Evolutionary conservation across 169 alveolate species (phyloP).

Genomic region (Theileria equi): DNA sequence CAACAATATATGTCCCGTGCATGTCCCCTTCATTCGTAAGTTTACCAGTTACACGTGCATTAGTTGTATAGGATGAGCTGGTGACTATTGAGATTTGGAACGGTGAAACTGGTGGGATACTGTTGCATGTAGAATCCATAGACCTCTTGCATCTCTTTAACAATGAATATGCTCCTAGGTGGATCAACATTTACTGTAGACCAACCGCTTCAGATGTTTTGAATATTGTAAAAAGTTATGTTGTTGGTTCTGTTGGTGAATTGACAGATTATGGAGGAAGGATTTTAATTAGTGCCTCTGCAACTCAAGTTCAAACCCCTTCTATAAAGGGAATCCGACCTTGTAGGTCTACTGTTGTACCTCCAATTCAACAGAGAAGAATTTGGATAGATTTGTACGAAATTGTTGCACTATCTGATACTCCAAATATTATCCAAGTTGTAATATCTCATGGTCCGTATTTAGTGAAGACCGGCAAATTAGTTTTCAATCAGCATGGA

Average conservation of each 20-base stretch:
- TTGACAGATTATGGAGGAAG: slow-evolving; percentile 65
- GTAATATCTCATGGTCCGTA: slow-evolving; percentile 70
- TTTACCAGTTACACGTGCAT: not conserved
- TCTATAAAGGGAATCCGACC: slow-evolving; percentile 52
- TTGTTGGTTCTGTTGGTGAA: slow-evolving; percentile 39
- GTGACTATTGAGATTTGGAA: slow-evolving; percentile 70
- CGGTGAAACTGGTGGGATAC: slow-evolving; percentile 23
- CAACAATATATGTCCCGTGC: slow-evolving; percentile 76
- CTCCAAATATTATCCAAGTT: slow-evolving; percentile 40
- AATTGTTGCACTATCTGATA: slow-evolving; percentile 52
- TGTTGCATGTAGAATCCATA: slow-evolving; percentile 51
- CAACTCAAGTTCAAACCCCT: slow-evolving; percentile 57
- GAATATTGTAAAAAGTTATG: slow-evolving; percentile 42
- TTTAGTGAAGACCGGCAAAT: slow-evolving; percentile 31
- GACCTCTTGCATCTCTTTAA: slow-evolving; percentile 42
- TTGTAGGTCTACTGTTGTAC: slow-evolving; percentile 40
- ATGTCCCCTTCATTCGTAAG: slow-evolving; percentile 68
- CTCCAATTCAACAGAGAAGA: slow-evolving; percentile 65
- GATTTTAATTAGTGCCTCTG: slow-evolving; percentile 53
- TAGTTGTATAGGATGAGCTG: slow-evolving; percentile 55
- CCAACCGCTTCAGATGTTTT: slow-evolving; percentile 24
- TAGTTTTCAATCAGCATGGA: slow-evolving; percentile 15
- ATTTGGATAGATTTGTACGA: slow-evolving; percentile 74
- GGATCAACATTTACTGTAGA: slow-evolving; percentile 65
- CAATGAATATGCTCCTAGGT: slow-evolving; percentile 45